A percentile compares a stretch with the other conserved stretches of the same genome.
phyloP scores from a whole-genome alignment of 176 grass and related monocot genomes.

The Triticum urartu region DNA sequence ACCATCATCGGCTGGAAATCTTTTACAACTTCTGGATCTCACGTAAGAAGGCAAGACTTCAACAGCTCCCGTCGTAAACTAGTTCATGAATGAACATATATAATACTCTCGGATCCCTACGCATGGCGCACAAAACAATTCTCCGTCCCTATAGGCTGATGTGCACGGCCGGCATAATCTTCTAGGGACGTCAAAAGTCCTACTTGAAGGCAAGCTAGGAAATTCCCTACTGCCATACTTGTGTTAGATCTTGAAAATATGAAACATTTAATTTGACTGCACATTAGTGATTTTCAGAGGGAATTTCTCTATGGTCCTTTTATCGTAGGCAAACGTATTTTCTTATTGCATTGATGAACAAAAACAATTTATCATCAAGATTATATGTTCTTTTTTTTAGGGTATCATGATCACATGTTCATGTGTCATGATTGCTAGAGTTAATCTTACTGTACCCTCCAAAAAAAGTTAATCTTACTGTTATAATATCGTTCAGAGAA shows the following conservation, averaged over 20 bases:
- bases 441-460: too few species aligned
- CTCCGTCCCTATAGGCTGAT: neutral
- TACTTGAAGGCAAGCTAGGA: conserved; percentile 8
- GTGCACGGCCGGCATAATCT: neutral
- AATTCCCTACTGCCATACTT: neutral
- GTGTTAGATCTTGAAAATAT: neutral
- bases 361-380: too few species aligned
- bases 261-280: too few species aligned
- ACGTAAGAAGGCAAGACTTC: neutral
- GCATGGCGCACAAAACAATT: neutral
- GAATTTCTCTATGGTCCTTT: too few species aligned
- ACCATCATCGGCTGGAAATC: neutral
- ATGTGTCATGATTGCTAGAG: too few species aligned
- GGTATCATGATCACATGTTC: too few species aligned
- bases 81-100: neutral
- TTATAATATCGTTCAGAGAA: too few species aligned
- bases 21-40: neutral
- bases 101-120: neutral
- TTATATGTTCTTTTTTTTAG: too few species aligned
- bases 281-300: too few species aligned
- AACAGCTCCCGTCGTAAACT: neutral
- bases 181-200: neutral
- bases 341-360: too few species aligned
- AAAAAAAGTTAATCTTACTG: too few species aligned
- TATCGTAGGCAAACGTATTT: too few species aligned